Evolutionary conservation across 2,329 filamentous ascomycete genomes (phyloP).

Genomic region (Fusarium sarcochroum): DNA sequence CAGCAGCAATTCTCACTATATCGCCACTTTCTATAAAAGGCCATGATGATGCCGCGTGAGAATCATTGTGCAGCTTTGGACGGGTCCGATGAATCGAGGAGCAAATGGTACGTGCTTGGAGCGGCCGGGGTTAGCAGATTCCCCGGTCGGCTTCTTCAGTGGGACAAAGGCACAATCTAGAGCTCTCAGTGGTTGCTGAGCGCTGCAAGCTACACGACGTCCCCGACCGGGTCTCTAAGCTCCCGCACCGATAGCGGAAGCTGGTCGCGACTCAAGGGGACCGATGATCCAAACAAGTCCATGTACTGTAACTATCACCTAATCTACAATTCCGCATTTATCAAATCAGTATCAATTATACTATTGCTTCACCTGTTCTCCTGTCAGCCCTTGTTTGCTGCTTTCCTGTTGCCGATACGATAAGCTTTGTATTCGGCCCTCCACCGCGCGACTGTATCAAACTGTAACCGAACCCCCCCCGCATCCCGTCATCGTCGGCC

Average conservation of each 20-base stretch:
- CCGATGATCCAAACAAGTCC: slow-evolving; percentile 3
- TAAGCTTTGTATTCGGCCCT: slow-evolving; percentile 28
- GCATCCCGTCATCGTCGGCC: slow-evolving; percentile 46
- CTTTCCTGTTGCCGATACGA: slow-evolving; percentile 17
- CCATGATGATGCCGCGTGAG: slow-evolving; percentile 33
- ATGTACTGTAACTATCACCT: slow-evolving; percentile 15
- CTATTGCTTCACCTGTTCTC: neutral
- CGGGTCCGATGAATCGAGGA: slow-evolving; percentile 20
- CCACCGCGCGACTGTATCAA: slow-evolving; percentile 35
- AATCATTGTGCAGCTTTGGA: slow-evolving; percentile 37
- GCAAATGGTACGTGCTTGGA: slow-evolving; percentile 25
- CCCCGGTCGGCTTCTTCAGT: slow-evolving; percentile 37
- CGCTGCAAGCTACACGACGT: neutral
- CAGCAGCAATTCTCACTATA: slow-evolving; percentile 20
- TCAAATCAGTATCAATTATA: neutral
- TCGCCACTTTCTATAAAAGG: slow-evolving; percentile 33
- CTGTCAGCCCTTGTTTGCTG: neutral
- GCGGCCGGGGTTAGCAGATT: slow-evolving; percentile 28
- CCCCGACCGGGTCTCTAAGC: slow-evolving; percentile 2
- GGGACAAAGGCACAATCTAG: slow-evolving; percentile 17
- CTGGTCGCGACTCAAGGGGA: slow-evolving; percentile 16
- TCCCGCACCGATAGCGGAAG: slow-evolving; percentile 40
- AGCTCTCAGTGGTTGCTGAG: slow-evolving; percentile 24
- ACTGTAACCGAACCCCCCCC: slow-evolving; percentile 37
- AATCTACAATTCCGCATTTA: neutral